These are phyloP conservation scores for Lachnellula hyalina DNA, from an alignment of 2,329 filamentous ascomycete species.

Conservation along the genomic window DNA sequence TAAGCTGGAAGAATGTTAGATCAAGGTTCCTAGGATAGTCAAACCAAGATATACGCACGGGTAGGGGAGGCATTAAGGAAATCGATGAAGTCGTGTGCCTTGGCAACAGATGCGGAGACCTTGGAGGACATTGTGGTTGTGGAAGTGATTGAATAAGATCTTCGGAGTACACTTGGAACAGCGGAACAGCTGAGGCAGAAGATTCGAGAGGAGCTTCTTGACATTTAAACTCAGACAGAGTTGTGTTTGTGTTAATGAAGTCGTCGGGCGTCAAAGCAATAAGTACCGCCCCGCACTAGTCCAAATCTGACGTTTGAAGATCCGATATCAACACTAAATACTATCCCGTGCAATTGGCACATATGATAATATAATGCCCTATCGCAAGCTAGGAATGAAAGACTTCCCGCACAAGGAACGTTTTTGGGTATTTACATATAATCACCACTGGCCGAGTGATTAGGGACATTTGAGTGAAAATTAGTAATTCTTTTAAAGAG, in stretches of 20 bases:
- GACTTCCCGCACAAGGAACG: no score
- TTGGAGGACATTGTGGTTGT: constrained; percentile 23
- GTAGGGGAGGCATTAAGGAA: constrained; percentile 94
- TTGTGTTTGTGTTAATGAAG: not conserved
- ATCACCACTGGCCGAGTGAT: no score
- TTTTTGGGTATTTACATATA: no score
- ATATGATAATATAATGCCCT: not conserved
- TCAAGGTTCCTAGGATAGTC: not conserved
- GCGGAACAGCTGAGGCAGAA: not conserved
- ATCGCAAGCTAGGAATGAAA: no score
- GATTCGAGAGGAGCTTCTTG: not conserved
- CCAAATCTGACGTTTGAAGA: no score
- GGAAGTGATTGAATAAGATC: constrained; percentile 7
- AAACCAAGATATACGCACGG: constrained; percentile 50
- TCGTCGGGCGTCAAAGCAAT: not conserved
- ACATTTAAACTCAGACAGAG: not conserved
- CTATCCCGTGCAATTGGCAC: not conserved
- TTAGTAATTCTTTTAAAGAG: no score
- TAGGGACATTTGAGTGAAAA: no score
- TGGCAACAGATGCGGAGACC: constrained; percentile 24
- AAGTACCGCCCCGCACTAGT: no score
- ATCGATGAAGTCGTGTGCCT: constrained; percentile 68
- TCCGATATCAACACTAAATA: not conserved
- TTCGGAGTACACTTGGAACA: not conserved
- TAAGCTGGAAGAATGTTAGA: constrained; percentile 58